Percentiles rank a stretch among this genome's conserved stretches.
phyloP scores from a whole-genome alignment of 257 asterid species.

The Catharanthus roseus region DNA sequence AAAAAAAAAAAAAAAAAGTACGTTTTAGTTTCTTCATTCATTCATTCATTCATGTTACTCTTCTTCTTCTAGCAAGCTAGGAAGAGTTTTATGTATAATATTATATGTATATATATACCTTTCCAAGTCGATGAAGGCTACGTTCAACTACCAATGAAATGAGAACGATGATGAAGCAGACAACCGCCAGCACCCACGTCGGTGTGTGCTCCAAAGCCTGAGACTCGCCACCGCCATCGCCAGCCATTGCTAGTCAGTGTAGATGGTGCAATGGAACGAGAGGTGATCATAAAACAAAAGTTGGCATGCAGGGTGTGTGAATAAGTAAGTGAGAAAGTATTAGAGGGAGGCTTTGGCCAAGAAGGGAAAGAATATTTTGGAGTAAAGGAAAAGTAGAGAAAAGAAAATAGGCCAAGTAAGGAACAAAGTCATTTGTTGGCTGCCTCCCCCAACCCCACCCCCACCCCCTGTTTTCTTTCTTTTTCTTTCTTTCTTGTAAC shows the following conservation, averaged over 20 bases:
- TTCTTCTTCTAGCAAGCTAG: not conserved
- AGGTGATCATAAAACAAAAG: not conserved
- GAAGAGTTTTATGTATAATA: too few relatives aligned
- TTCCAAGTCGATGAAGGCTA: conserved; percentile 68
- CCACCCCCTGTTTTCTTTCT: too few relatives aligned
- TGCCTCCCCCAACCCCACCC: too few relatives aligned
- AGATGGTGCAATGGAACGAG: not conserved
- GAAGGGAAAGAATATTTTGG: conserved; percentile 46
- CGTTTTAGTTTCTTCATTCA: not conserved
- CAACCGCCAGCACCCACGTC: conserved; percentile 76
- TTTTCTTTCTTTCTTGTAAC: not conserved
- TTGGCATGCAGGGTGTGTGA: too few relatives aligned
- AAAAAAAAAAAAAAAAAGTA: not conserved
- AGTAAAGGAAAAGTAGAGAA: conserved; percentile 18
- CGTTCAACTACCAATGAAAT: conserved; percentile 65
- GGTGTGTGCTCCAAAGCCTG: conserved; percentile 62
- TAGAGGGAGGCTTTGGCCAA: conserved; percentile 14
- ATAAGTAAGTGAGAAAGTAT: too few relatives aligned
- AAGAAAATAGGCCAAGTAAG: conserved; percentile 34
- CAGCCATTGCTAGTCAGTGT: not conserved
- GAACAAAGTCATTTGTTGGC: conserved; percentile 29
- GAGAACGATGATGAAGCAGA: conserved; percentile 65
- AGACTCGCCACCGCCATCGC: conserved; percentile 31
- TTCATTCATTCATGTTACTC: not conserved
- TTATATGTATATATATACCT: conserved; percentile 34